Conservation (phyloP, 192 early-diverging fungal genomes). For the Rhizophlyctis rosea region DNA sequence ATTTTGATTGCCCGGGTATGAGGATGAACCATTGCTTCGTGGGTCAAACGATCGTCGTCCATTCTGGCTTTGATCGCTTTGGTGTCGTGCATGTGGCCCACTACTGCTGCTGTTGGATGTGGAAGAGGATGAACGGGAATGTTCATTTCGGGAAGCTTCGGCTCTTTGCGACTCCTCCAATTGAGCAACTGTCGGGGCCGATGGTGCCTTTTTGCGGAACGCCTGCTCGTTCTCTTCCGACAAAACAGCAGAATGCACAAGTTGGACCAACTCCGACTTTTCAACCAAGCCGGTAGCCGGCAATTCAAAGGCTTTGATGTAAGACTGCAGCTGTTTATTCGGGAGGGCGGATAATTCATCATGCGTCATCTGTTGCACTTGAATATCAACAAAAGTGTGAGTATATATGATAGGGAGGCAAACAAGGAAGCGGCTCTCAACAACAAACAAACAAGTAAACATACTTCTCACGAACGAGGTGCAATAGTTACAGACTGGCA, state of each 20-base stretch:
- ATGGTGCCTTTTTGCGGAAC: conserved; percentile 5
- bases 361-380: conserved; percentile 9
- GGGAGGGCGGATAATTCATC: conserved; percentile 17
- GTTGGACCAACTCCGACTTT: conserved; percentile 28
- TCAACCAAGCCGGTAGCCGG: conserved; percentile 18
- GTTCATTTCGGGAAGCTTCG: too few species aligned
- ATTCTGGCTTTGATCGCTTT: too few species aligned
- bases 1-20: too few species aligned
- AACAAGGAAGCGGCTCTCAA: not conserved
- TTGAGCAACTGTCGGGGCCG: too few species aligned
- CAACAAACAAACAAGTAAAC: not conserved
- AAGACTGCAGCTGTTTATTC: conserved; percentile 23
- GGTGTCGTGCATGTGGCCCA: too few species aligned
- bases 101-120: too few species aligned
- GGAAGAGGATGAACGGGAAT: too few species aligned
- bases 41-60: too few species aligned
- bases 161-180: too few species aligned
- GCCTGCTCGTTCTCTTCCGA: conserved; percentile 11
- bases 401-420: not conserved
- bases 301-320: conserved; percentile 25
- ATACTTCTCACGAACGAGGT: conserved; percentile 8
- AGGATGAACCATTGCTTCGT: too few species aligned
- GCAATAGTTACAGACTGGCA: conserved; percentile 19
- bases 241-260: conserved; percentile 13
- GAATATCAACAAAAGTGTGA: not conserved